phyloP scores from a whole-genome alignment of 805 yeast genomes.

The Pichia membranifaciens region DNA sequence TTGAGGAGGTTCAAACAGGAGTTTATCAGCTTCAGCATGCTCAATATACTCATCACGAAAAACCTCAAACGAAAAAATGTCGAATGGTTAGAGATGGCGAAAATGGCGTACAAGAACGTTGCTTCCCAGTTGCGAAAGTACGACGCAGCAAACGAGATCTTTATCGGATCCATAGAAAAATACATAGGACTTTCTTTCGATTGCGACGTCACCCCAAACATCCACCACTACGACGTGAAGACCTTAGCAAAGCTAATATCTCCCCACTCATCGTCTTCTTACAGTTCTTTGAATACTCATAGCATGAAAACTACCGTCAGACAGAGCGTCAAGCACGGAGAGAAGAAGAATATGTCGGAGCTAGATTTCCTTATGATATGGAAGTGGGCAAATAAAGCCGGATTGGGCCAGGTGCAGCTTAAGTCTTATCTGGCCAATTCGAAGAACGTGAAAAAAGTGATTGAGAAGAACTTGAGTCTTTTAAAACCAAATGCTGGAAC shows the following conservation, averaged over 20 bases:
- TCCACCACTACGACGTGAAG: not conserved
- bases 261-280: not conserved
- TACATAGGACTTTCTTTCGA: conserved; percentile 10
- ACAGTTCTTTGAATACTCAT: not conserved
- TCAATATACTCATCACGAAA: conserved; percentile 7
- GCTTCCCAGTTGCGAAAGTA: conserved; percentile 1
- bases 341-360: conserved; percentile 8
- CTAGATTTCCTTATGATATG: conserved; percentile 8
- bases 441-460: not conserved
- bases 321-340: conserved; percentile 8
- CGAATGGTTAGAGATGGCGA: conserved; percentile 7
- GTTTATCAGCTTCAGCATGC: conserved; percentile 8
- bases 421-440: conserved; percentile 8
- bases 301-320: not conserved
- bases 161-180: conserved; percentile 8
- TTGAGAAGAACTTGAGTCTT: not conserved
- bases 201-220: conserved; percentile 5
- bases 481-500: not conserved
- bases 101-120: not conserved
- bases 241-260: not conserved
- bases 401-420: conserved; percentile 7
- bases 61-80: conserved; percentile 7
- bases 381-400: conserved; percentile 1
- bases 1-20: not conserved
- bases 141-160: conserved; percentile 3